Evolutionary conservation across 257 asterid species (phyloP), one percentile per base, ranked within the genome.

Genomic region (Fraxinus anomala): DNA sequence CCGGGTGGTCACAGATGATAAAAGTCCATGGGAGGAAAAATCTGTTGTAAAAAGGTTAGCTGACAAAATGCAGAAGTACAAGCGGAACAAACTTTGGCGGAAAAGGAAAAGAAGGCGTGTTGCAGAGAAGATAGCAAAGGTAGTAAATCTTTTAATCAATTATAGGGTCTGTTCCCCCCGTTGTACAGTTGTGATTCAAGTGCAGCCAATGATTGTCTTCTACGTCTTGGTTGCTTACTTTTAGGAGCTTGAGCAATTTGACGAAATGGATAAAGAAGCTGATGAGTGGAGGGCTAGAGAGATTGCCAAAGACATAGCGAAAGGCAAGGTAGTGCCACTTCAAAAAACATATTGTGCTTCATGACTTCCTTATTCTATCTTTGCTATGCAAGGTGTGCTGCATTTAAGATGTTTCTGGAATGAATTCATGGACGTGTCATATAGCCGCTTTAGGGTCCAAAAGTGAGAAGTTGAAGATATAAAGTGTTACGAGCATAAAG

Each of bases 221-320:
- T 77, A 73, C 34, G 3, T 68, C 33, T 51, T 77, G 72, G 69
- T 23, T 73, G 77, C 74, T 23, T 73, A 76, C 74, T 77, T 67
- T 59, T 77, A 95, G 99, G 97, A 93, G 89, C 83, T 76, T 10
- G 92, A 89, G 70, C 85, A 77, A 44, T 93, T 88, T 68, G 93
- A 88, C 49, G 84, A 86, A 81, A 75, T 84, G 73, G 96, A 95
- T 89, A 88, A 84, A 88, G 94, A 90, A 85, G 95, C 98, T 56
- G 96, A 95, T 88, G 98, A 95, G 82, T 95, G 97, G 98, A 89
- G 96, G 87, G 94, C 94, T 67, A 88, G 81, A 76, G 96, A 93
- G 89, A 89, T 86, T 34, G 97, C 98, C 77, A 93, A 95, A 85
- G 96, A 91, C 80, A 83, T 84, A 82, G 98, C 98, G 9, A 92